Evolutionary conservation across 225 moss, liverwort and hornwort species (phyloP).

Genomic region (Climacium dendroides): DNA sequence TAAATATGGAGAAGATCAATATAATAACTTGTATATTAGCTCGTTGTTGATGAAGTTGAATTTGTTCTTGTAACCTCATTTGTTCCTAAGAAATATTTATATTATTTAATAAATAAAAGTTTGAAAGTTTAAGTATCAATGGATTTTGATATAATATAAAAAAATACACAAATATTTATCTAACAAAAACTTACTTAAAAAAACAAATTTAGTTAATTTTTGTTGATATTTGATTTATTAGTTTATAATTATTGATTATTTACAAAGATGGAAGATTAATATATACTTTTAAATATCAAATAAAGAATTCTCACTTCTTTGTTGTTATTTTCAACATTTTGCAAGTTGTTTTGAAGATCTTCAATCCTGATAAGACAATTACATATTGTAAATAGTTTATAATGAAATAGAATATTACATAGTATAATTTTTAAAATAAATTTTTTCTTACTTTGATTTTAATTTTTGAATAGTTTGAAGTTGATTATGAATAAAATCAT

Average conservation of each 20-base stretch:
- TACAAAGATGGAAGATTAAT: accelerated
- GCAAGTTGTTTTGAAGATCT: conserved; percentile 7
- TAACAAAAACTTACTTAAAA: accelerated
- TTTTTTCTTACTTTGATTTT: background rate
- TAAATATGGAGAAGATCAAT: background rate
- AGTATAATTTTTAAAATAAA: background rate
- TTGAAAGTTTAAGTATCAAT: accelerated
- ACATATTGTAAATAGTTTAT: background rate
- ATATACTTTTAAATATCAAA: too few species aligned
- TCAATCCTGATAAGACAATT: background rate
- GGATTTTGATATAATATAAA: too few species aligned
- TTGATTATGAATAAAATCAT: conserved; percentile 23
- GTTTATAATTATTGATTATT: background rate
- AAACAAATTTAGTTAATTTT: too few species aligned
- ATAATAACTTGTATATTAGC: conserved; percentile 38
- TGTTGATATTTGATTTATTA: background rate
- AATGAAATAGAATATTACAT: too few species aligned
- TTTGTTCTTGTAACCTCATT: conserved; percentile 30
- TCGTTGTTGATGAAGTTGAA: conserved; percentile 45
- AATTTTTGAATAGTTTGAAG: conserved; percentile 1
- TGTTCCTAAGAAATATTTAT: conserved; percentile 1
- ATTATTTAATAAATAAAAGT: background rate
- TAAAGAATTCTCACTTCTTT: background rate
- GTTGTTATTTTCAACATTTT: background rate
- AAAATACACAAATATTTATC: background rate